Evolutionary conservation across 768 basidiomycete species (phyloP).

Genomic region (Omphalotus guepiniiformis): DNA sequence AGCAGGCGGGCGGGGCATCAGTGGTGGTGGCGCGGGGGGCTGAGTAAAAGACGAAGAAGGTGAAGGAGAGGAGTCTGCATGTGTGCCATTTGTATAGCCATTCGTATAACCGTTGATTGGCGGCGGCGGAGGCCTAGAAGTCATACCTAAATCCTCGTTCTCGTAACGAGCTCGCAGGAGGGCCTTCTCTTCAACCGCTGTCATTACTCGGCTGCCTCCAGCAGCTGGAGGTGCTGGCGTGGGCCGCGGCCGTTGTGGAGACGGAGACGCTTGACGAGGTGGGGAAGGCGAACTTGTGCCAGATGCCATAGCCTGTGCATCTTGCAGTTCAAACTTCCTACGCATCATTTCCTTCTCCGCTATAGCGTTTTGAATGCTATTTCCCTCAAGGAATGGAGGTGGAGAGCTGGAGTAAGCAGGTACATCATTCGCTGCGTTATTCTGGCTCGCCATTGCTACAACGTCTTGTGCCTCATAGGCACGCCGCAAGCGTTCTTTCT

Average conservation of each 20-base stretch:
- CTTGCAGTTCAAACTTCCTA: conserved; percentile 53
- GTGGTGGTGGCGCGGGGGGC: conserved; percentile 52
- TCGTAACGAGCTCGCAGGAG: conserved; percentile 60
- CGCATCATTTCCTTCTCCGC: conserved; percentile 58
- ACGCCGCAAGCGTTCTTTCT: conserved; percentile 67
- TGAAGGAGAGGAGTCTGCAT: conserved; percentile 4
- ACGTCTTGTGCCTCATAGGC: conserved; percentile 67
- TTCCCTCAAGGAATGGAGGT: conserved; percentile 16
- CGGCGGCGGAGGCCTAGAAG: conserved; percentile 17
- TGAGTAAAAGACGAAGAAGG: background rate
- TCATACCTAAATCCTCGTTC: conserved; percentile 42
- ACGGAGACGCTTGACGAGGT: conserved; percentile 20
- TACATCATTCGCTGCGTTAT: conserved; percentile 7
- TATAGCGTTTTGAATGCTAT: conserved; percentile 20
- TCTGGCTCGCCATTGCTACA: conserved; percentile 30
- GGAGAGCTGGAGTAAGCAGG: conserved; percentile 22
- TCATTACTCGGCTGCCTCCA: conserved; percentile 33
- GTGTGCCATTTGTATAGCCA: conserved; percentile 11
- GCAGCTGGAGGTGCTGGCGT: conserved; percentile 31
- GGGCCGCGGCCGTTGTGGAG: conserved; percentile 26
- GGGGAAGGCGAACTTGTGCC: conserved; percentile 19
- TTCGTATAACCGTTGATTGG: conserved; percentile 23
- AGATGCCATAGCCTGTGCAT: conserved; percentile 30
- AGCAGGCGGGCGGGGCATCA: conserved; percentile 71
- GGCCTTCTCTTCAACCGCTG: conserved; percentile 80